phyloP scores from a whole-genome alignment of 2,329 filamentous ascomycete species.

The Rutstroemia sydowiana region DNA sequence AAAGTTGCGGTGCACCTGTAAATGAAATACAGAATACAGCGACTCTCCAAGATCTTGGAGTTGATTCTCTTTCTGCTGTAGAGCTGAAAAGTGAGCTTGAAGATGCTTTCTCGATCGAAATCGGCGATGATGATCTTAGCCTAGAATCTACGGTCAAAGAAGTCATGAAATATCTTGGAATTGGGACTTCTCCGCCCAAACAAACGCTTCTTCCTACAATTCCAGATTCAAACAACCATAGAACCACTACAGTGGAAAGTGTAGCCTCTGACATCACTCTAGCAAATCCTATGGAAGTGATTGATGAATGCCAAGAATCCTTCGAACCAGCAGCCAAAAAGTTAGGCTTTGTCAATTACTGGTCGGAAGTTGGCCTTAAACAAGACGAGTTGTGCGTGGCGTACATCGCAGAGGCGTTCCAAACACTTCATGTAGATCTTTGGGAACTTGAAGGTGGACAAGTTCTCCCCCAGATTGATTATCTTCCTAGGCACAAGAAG shows the following conservation, averaged over 20 bases:
- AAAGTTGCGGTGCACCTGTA: conserved; percentile 11
- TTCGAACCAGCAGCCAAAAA: no score
- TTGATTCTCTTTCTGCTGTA: background rate
- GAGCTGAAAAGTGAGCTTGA: background rate
- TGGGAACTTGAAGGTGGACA: conserved; percentile 14
- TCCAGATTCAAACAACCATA: no score
- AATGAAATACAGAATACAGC: conserved; percentile 4
- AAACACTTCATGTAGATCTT: conserved; percentile 24
- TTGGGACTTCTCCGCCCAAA: no score
- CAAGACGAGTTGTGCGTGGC: conserved; percentile 8
- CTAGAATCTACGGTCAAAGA: no score
- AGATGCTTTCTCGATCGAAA: background rate
- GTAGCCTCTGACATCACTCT: no score
- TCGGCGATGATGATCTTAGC: background rate
- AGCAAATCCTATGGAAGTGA: no score
- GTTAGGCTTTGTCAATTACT: no score
- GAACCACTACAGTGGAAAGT: no score
- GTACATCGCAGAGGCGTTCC: conserved; percentile 30
- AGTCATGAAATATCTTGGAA: no score
- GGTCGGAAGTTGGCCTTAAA: no score
- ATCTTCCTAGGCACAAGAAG: conserved; percentile 23
- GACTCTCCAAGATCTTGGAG: background rate
- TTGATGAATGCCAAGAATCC: no score
- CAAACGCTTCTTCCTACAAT: no score
- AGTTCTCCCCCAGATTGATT: conserved; percentile 13